Conservation (phyloP, 192 early-diverging fungal species). For the Podila verticillata region DNA sequence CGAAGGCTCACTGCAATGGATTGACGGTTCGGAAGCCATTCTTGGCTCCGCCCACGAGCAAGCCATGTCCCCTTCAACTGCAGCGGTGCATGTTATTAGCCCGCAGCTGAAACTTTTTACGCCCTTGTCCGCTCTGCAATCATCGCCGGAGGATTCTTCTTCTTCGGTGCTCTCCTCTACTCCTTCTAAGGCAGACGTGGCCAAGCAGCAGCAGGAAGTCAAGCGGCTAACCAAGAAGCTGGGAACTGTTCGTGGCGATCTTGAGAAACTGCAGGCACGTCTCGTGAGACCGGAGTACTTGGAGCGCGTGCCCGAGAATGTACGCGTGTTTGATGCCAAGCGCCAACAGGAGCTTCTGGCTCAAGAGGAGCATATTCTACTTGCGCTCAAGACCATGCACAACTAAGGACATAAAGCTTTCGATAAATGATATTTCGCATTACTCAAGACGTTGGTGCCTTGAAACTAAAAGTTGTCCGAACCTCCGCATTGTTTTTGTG, state of each 20-base stretch:
- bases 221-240: conserved; percentile 29
- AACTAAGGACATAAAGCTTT: neutral
- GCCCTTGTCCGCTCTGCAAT: conserved; percentile 21
- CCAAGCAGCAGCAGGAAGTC: conserved; percentile 30
- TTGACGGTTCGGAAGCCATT: conserved; percentile 10
- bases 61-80: conserved; percentile 5
- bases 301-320: conserved; percentile 24
- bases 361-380: conserved; percentile 31
- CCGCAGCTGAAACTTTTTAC: conserved; percentile 33
- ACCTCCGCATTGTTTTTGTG: no score
- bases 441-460: no score
- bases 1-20: conserved; percentile 9
- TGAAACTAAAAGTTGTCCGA: no score
- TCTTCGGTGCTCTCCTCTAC: neutral
- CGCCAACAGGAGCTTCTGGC: conserved; percentile 18
- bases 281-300: conserved; percentile 24
- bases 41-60: conserved; percentile 1
- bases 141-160: neutral
- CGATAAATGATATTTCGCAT: no score
- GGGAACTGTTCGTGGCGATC: conserved; percentile 1
- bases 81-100: conserved; percentile 15
- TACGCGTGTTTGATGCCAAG: conserved; percentile 10
- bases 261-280: conserved; percentile 24
- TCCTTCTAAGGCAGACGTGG: neutral
- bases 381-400: conserved; percentile 8